Percentiles rank a stretch among this genome's conserved stretches.
phyloP scores from a whole-genome alignment of 1,139 yeast genomes.

The Geotrichum reessii region DNA sequence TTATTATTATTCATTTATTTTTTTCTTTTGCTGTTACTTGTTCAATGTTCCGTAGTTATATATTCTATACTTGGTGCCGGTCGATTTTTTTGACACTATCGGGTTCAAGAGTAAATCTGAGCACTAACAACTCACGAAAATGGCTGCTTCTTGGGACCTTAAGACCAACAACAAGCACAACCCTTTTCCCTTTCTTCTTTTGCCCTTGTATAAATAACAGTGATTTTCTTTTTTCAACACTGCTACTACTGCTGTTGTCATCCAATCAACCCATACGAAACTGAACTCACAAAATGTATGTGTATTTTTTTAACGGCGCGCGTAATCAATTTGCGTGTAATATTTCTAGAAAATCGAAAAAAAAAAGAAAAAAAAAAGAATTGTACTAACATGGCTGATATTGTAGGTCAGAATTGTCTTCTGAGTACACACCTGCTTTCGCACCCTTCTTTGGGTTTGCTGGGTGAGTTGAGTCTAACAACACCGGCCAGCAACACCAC shows the following conservation, averaged over 20 bases:
- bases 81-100: background rate
- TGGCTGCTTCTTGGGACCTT: background rate
- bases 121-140: background rate
- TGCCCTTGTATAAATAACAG: background rate
- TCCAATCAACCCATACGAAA: background rate
- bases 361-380: too few relatives aligned
- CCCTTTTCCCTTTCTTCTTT: background rate
- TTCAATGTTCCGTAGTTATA: background rate
- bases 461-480: constrained; percentile 41
- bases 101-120: background rate
- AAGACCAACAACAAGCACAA: background rate
- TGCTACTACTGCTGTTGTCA: background rate
- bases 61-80: background rate
- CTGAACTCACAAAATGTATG: background rate
- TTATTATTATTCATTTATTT: background rate
- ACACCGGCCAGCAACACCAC: background rate
- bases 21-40: background rate
- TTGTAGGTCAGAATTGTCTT: constrained; percentile 18
- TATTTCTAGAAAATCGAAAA: background rate
- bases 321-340: background rate
- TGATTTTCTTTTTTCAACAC: background rate
- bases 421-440: constrained; percentile 71
- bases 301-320: background rate
- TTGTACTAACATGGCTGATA: background rate
- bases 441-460: constrained; percentile 96